phyloP scores from a whole-genome alignment of 352 stramenopile genomes.

The Elongisporangium senticosum region DNA sequence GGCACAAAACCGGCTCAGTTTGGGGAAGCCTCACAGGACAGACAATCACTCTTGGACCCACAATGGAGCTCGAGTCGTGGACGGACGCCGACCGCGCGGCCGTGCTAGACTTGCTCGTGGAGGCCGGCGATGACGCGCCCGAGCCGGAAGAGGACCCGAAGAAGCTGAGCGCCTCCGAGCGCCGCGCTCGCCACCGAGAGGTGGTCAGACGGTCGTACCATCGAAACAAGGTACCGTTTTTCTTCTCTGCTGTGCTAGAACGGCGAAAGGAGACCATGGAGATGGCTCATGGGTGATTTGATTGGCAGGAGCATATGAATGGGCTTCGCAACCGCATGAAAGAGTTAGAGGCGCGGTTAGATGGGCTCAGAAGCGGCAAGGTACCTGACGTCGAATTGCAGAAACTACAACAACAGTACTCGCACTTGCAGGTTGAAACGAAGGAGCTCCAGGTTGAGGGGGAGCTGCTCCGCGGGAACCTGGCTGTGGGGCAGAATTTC shows the following conservation, averaged over 20 bases:
- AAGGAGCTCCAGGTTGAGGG: slow-evolving; percentile 37
- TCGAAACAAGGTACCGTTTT: slow-evolving; percentile 49
- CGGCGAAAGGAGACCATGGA: background rate
- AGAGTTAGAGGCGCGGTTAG: slow-evolving; percentile 43
- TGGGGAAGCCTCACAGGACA: background rate
- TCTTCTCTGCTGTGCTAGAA: background rate
- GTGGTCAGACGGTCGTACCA: slow-evolving; percentile 75
- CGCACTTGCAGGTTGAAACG: slow-evolving; percentile 26
- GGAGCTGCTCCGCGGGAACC: slow-evolving; percentile 30
- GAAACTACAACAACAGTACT: background rate
- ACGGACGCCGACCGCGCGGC: background rate
- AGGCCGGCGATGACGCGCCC: background rate
- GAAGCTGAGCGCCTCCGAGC: slow-evolving; percentile 51
- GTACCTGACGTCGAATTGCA: background rate
- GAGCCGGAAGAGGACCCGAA: slow-evolving; percentile 9
- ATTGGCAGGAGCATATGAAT: slow-evolving; percentile 36
- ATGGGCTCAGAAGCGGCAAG: slow-evolving; percentile 17
- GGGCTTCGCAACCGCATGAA: slow-evolving; percentile 45
- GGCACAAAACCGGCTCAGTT: background rate
- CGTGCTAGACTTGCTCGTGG: background rate
- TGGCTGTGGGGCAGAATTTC: slow-evolving; percentile 37
- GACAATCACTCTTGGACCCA: background rate
- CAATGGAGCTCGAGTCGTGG: background rate
- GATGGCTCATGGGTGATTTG: background rate
- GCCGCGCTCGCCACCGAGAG: slow-evolving; percentile 54